A percentile compares a stretch with the other conserved stretches of the same genome.
These are phyloP conservation scores for Coemansia sp. DNA, from an alignment of 192 early-diverging fungal species.

Conservation along the genomic window DNA sequence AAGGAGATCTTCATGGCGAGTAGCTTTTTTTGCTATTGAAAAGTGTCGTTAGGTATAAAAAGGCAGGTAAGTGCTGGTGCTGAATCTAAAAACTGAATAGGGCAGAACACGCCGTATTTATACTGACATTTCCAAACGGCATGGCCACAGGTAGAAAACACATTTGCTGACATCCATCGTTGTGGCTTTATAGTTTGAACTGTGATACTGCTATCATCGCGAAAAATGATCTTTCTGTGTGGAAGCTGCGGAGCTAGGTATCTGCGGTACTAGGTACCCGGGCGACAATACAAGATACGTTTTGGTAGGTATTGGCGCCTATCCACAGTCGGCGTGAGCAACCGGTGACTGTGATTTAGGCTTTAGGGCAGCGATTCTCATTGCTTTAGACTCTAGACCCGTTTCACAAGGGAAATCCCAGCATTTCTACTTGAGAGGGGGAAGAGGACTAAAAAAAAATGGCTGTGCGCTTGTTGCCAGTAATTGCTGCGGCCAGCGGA, in stretches of 20 bases:
- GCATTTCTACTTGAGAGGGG: neutral
- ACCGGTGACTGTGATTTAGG: neutral
- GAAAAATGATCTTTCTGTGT: neutral
- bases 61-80: slow-evolving; percentile 5
- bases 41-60: neutral
- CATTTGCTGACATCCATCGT: slow-evolving; percentile 1
- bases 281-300: neutral
- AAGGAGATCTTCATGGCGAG: neutral
- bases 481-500: slow-evolving; percentile 3
- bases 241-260: too few relatives aligned
- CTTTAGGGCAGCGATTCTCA: neutral
- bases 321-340: neutral
- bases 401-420: neutral
- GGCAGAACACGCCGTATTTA: neutral
- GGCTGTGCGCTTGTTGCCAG: neutral
- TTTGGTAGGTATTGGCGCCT: neutral
- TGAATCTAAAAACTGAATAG: slow-evolving; percentile 1
- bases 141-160: neutral
- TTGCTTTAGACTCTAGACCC: neutral
- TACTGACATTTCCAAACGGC: neutral
- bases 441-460: neutral
- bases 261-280: neutral
- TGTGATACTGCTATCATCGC: neutral
- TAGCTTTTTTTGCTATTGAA: neutral
- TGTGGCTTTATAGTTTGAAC: neutral